Percentiles rank a stretch among this genome's conserved stretches.
Conservation (phyloP, 352 stramenopile genomes). For the Globisporangium parvum region DNA sequence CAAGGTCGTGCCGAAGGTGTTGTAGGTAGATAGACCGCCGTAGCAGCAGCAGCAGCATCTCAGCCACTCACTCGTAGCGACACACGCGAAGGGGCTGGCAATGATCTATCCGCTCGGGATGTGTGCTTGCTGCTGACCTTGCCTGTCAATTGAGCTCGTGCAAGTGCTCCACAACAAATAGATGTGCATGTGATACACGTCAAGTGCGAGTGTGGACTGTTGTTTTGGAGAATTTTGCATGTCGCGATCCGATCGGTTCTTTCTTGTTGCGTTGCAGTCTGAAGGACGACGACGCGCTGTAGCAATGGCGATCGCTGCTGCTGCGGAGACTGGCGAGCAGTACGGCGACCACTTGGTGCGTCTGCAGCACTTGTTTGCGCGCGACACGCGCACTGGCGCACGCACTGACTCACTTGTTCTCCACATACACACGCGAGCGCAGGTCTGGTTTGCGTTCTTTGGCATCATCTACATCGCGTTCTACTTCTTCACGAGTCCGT, state of each 20-base stretch:
- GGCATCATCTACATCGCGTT: conserved; percentile 77
- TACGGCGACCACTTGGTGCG: conserved; percentile 13
- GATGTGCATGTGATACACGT: too few species aligned
- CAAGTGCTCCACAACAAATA: too few species aligned
- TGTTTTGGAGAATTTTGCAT: too few species aligned
- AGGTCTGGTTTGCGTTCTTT: conserved; percentile 84
- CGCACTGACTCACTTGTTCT: background rate
- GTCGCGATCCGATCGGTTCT: background rate
- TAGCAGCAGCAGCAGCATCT: too few species aligned
- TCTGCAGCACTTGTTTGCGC: background rate
- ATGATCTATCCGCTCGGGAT: too few species aligned
- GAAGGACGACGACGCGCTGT: background rate
- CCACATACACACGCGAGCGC: too few species aligned
- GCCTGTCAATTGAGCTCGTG: too few species aligned
- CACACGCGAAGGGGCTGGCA: too few species aligned
- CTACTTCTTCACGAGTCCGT: conserved; percentile 87
- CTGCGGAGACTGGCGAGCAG: conserved; percentile 2
- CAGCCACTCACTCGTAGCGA: too few species aligned
- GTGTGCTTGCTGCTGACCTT: too few species aligned
- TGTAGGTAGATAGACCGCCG: too few species aligned
- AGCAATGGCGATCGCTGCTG: background rate
- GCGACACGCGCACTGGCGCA: background rate
- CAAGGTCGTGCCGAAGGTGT: conserved; percentile 32
- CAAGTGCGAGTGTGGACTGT: background rate
- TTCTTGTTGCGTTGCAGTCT: background rate